A percentile compares a stretch with the other conserved stretches of the same genome.
phyloP scores from a whole-genome alignment of 129 eudicot genomes.

The Tagetes erecta region DNA sequence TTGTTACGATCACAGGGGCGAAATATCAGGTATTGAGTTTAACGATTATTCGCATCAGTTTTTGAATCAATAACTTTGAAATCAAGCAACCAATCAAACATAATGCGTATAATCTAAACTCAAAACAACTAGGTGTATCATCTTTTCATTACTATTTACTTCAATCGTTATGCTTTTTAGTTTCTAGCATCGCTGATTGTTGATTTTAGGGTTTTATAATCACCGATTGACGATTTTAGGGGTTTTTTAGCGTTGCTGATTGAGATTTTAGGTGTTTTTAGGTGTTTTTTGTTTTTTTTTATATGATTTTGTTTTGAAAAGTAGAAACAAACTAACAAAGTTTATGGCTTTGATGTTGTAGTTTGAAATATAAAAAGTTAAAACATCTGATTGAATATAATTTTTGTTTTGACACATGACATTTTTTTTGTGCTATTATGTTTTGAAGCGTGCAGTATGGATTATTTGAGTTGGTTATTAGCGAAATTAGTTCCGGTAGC shows the following conservation, averaged over 20 bases:
- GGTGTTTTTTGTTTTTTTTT: too few relatives aligned
- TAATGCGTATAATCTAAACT: too few relatives aligned
- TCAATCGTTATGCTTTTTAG: not conserved
- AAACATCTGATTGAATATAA: not conserved
- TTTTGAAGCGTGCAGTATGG: conserved; percentile 14
- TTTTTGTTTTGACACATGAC: not conserved
- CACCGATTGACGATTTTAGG: conserved; percentile 15
- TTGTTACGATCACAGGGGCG: too few relatives aligned
- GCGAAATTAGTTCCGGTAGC: not conserved
- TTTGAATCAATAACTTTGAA: too few relatives aligned
- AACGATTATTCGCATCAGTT: too few relatives aligned
- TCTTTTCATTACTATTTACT: too few relatives aligned
- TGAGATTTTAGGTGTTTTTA: conserved; percentile 25
- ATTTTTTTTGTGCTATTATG: not conserved
- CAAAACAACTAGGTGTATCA: too few relatives aligned
- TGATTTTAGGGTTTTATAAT: conserved; percentile 21
- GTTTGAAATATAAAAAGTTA: not conserved
- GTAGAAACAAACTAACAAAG: not conserved
- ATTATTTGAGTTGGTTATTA: not conserved
- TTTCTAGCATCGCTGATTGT: not conserved
- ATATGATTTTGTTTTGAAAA: not conserved
- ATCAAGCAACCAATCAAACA: too few relatives aligned
- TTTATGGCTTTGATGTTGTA: not conserved
- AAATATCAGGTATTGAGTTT: too few relatives aligned
- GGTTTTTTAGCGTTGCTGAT: not conserved